Evolutionary conservation across 73 alveolate species (phyloP), one percentile per base, ranked within the genome.

Genomic region (Paraurostyla sp.): DNA sequence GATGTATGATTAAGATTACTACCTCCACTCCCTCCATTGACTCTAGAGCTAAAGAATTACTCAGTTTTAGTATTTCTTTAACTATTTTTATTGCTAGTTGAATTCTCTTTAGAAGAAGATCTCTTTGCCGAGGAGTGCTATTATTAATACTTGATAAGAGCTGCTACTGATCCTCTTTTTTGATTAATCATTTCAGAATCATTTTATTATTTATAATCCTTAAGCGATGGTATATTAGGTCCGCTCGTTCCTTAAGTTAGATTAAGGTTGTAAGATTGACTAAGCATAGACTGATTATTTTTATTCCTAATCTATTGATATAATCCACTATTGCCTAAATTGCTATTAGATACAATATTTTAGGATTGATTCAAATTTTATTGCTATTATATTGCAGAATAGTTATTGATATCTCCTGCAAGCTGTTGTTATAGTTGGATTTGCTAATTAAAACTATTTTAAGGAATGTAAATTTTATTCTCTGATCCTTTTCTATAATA

Each of bases 251-350:
- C 30, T 54, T 54, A 13, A 54, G 30, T 18, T 54, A 18, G 33
- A 54, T 9, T 30, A 38, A 36, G 6, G 42, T 38, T 40, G 32
- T 65, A 40, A 58, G 50, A 18, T 65, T 65, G 36, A 40, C 56
- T 38, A 2, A 65, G 58, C 6, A 35, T 40, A 18, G 82, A 65
- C 1, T 9, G 30, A 22, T 65, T 65, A 38, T 65, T 65, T 40
- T 65, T 65, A 38, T 22, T 65, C 41, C 82, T 65, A 38, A 65
- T 65, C 25, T 65, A 40, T 40, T 65, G 36, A 65, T 65, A 65
- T 6, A 59, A 23, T 2, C 76, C 76, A n/a, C n/a, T n/a, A n/a
- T n/a, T n/a, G n/a, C n/a, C n/a, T n/a, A n/a, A n/a, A n/a, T n/a
- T n/a, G n/a, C n/a, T n/a, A n/a, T n/a, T n/a, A n/a, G n/a, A n/a